Evolutionary conservation across 768 basidiomycete genomes (phyloP).

Genomic region (Kwoniella dejecticola): DNA sequence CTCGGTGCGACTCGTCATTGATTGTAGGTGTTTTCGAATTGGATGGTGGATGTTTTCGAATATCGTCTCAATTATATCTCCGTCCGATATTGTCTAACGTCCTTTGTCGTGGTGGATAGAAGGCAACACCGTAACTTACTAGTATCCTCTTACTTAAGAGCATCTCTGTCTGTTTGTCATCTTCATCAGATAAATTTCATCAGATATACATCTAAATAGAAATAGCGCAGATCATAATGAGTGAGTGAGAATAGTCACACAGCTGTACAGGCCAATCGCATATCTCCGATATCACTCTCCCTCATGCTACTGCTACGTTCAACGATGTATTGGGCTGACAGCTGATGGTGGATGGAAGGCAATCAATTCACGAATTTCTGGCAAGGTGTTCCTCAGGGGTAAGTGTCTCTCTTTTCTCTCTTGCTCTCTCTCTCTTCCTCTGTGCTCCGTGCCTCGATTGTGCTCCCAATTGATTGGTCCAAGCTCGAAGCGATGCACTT

Average conservation of each 20-base stretch:
- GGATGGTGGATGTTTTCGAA: slow-evolving; percentile 1
- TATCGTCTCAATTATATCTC: not conserved
- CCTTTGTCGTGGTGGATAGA: not conserved
- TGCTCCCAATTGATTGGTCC: not conserved
- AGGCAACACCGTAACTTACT: no score
- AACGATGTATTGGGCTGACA: slow-evolving; percentile 3
- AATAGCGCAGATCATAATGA: slow-evolving; percentile 12
- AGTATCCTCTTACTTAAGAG: no score
- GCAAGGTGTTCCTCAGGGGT: slow-evolving; percentile 20
- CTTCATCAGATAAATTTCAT: no score
- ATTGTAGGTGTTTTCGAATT: slow-evolving; percentile 13
- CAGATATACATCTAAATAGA: no score
- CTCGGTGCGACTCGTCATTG: no score
- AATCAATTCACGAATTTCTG: slow-evolving; percentile 25
- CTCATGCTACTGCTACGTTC: no score
- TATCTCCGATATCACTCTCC: not conserved
- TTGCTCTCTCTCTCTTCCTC: not conserved
- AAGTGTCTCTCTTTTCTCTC: no score
- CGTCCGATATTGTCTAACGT: not conserved
- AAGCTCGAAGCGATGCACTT: no score
- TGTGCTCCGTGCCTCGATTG: not conserved
- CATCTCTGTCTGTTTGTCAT: not conserved
- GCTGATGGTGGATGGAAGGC: not conserved
- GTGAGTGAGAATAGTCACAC: not conserved
- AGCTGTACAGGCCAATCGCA: not conserved